A percentile compares a stretch with the other conserved stretches of the same genome.
phyloP scores from a whole-genome alignment of 768 basidiomycete species.

The Mycena floridula region DNA sequence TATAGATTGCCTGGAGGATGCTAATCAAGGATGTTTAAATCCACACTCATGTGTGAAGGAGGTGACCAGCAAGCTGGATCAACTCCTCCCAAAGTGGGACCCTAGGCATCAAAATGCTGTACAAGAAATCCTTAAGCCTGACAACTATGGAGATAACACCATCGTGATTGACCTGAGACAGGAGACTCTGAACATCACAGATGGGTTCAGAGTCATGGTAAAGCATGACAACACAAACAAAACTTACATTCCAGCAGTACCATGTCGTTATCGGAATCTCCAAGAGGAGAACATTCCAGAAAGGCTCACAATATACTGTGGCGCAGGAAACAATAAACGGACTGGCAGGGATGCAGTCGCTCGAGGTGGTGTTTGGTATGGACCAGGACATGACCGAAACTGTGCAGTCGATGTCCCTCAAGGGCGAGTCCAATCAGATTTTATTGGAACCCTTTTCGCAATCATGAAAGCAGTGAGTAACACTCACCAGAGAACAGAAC shows the following conservation, averaged over 20 bases:
- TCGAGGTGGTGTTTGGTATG: slow-evolving; percentile 15
- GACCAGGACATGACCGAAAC: slow-evolving; percentile 11
- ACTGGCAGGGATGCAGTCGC: slow-evolving; percentile 10
- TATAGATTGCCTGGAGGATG: too few relatives aligned
- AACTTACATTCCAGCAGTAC: background rate
- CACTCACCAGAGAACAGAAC: too few relatives aligned
- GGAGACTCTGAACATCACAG: background rate
- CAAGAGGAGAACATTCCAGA: too few relatives aligned
- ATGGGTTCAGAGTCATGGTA: background rate
- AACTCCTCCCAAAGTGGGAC: background rate
- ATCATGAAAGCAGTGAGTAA: slow-evolving; percentile 2
- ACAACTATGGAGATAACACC: too few relatives aligned
- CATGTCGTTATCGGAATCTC: background rate
- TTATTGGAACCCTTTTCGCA: slow-evolving; percentile 14
- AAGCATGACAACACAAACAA: background rate
- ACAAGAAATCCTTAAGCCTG: too few relatives aligned
- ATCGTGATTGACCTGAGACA: too few relatives aligned
- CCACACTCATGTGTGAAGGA: background rate
- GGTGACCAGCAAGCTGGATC: background rate
- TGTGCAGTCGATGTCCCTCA: slow-evolving; percentile 5
- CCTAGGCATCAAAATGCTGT: too few relatives aligned
- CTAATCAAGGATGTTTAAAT: background rate
- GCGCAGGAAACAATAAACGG: slow-evolving; percentile 6
- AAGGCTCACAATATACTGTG: background rate
- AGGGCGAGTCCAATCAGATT: slow-evolving; percentile 13